A percentile compares a stretch with the other conserved stretches of the same genome.
phyloP scores from a whole-genome alignment of 1,139 yeast species.

The Diutina catenulata region DNA sequence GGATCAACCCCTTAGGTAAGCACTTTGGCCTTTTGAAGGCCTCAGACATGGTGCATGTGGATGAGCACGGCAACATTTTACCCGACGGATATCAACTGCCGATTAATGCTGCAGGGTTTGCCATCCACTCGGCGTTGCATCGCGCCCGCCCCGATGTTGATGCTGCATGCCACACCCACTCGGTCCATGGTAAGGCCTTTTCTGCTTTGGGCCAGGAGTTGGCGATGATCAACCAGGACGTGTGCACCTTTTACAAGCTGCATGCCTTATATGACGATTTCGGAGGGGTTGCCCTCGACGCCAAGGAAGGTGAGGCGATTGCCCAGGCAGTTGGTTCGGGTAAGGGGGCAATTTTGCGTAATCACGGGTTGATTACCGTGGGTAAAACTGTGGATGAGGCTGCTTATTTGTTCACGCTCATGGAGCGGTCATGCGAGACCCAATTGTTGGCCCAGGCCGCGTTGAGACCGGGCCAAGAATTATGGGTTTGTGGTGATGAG shows the following conservation, averaged over 20 bases:
- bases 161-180: slow-evolving; percentile 79
- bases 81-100: slow-evolving; percentile 55
- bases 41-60: slow-evolving; percentile 66
- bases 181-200: slow-evolving; percentile 65
- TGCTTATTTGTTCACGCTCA: slow-evolving; percentile 53
- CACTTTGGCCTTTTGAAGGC: slow-evolving; percentile 64
- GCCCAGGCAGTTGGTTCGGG: slow-evolving; percentile 58
- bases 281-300: slow-evolving; percentile 73
- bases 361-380: slow-evolving; percentile 71
- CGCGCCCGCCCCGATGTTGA: slow-evolving; percentile 66
- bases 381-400: slow-evolving; percentile 79
- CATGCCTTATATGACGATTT: slow-evolving; percentile 59
- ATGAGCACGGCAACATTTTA: slow-evolving; percentile 56
- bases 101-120: slow-evolving; percentile 72
- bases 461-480: slow-evolving; percentile 16
- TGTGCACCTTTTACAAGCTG: slow-evolving; percentile 50
- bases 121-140: slow-evolving; percentile 69
- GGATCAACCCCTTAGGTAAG: slow-evolving; percentile 70
- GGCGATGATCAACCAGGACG: slow-evolving; percentile 77
- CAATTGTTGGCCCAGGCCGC: slow-evolving; percentile 58
- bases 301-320: slow-evolving; percentile 56
- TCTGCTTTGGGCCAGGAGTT: slow-evolving; percentile 59
- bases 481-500: slow-evolving; percentile 39
- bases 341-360: slow-evolving; percentile 56
- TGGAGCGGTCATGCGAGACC: slow-evolving; percentile 58